A percentile compares a stretch with the other conserved stretches of the same genome.
Evolutionary conservation across 2,329 filamentous ascomycete genomes (phyloP).

Genomic region (Didymella arachidicola): DNA sequence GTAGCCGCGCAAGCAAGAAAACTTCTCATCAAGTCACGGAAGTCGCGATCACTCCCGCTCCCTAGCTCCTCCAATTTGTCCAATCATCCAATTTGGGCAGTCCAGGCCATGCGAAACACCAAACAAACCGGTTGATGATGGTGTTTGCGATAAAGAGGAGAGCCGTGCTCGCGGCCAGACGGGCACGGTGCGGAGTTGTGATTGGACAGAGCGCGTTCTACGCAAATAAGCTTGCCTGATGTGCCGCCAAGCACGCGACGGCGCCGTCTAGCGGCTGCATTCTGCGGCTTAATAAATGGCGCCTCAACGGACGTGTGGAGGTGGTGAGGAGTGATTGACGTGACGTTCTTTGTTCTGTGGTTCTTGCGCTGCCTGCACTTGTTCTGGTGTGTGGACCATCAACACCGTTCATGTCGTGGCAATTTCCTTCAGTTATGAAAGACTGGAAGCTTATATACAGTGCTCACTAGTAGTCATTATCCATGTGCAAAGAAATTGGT

Average conservation of each 20-base stretch:
- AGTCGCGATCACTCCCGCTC: slow-evolving; percentile 4
- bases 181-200: background rate
- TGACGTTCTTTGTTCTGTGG: background rate
- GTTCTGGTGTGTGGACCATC: no score
- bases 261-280: slow-evolving; percentile 13
- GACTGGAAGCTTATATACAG: no score
- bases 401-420: no score
- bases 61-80: slow-evolving; percentile 12
- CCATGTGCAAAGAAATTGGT: no score
- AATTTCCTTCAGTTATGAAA: no score
- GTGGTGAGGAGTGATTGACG: background rate
- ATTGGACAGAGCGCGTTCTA: slow-evolving; percentile 1
- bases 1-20: slow-evolving; percentile 8
- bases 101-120: slow-evolving; percentile 10
- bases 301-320: slow-evolving; percentile 12
- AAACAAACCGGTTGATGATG: slow-evolving; percentile 15
- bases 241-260: slow-evolving; percentile 15
- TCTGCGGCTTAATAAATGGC: slow-evolving; percentile 12
- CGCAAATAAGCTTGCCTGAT: slow-evolving; percentile 19
- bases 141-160: slow-evolving; percentile 21
- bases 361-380: no score
- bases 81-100: background rate
- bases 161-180: slow-evolving; percentile 9
- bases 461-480: no score
- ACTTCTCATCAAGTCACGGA: background rate